Percentiles rank a stretch among this genome's conserved stretches.
phyloP scores from a whole-genome alignment of 176 grass and related monocot genomes.

The Oryza punctata region DNA sequence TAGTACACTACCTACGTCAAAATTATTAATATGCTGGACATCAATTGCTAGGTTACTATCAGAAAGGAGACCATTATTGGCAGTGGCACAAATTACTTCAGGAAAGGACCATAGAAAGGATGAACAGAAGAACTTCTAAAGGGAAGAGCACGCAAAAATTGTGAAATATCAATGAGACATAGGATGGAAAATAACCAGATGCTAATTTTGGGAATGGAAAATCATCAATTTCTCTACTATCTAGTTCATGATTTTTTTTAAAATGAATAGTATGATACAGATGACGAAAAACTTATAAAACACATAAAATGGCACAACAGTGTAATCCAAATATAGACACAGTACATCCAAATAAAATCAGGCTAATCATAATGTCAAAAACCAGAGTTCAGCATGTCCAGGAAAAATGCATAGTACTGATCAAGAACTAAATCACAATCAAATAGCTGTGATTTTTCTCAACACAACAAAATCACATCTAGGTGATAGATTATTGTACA shows the following conservation, averaged over 20 bases:
- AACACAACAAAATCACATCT: background rate
- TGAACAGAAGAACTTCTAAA: background rate
- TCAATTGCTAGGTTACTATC: background rate
- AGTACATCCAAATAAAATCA: background rate
- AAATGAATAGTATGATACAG: background rate
- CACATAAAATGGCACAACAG: background rate
- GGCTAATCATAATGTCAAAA: background rate
- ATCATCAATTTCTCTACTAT: too few relatives aligned
- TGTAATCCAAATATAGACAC: background rate
- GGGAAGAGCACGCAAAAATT: background rate
- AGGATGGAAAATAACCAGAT: too few relatives aligned
- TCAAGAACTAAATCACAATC: conserved; percentile 5
- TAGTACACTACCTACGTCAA: conserved; percentile 5
- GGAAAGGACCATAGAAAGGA: background rate
- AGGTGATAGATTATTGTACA: background rate
- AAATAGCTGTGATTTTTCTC: background rate
- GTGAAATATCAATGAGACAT: background rate
- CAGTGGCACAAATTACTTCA: background rate
- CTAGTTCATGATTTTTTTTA: too few relatives aligned
- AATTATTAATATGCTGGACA: background rate
- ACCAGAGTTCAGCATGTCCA: background rate
- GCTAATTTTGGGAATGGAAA: too few relatives aligned
- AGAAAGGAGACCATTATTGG: background rate
- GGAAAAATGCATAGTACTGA: background rate
- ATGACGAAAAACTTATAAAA: background rate